Percentiles rank a stretch among this genome's conserved stretches.
Evolutionary conservation across 23 red algal genomes (phyloP).

Genomic region (Gracilaria domingensis): DNA sequence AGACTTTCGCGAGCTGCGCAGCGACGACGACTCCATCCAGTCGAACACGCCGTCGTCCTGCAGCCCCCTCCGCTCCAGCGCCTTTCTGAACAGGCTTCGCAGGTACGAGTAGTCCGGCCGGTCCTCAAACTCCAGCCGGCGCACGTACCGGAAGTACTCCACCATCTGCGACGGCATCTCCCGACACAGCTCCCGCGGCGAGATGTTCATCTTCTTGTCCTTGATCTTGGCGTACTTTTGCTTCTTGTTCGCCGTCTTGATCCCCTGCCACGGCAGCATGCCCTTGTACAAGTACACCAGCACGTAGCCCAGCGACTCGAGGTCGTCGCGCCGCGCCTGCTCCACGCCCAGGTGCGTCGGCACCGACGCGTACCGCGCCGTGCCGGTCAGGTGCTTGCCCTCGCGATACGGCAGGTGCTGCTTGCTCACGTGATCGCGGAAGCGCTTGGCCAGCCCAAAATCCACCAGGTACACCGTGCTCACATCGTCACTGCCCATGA

Average conservation of each 20-base stretch:
- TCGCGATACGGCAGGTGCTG: constrained; percentile 44
- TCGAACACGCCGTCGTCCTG: constrained; percentile 51
- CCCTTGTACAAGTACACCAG: constrained; percentile 46
- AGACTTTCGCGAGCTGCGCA: constrained; percentile 47
- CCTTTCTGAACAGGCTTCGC: constrained; percentile 45
- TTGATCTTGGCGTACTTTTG: constrained; percentile 26
- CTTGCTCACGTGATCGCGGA: constrained; percentile 39
- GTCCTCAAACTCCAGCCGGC: constrained; percentile 36
- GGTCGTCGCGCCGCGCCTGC: constrained; percentile 49
- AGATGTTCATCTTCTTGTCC: constrained; percentile 29
- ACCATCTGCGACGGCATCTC: constrained; percentile 59
- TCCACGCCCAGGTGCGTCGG: constrained; percentile 30
- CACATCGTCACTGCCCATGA: constrained; percentile 33
- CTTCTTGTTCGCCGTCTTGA: constrained; percentile 22
- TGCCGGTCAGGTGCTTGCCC: constrained; percentile 40
- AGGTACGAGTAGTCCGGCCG: constrained; percentile 51
- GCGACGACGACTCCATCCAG: constrained; percentile 67
- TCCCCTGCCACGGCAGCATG: constrained; percentile 46
- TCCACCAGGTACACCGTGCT: constrained; percentile 43
- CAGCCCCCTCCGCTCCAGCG: background rate
- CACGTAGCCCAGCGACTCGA: constrained; percentile 58
- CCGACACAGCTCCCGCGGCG: constrained; percentile 18
- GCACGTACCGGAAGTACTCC: constrained; percentile 57
- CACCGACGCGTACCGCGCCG: constrained; percentile 50
- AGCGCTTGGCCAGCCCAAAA: constrained; percentile 49